These are phyloP conservation scores for Amauroascus niger DNA, from an alignment of 2,329 filamentous ascomycete genomes.

Conservation along the genomic window DNA sequence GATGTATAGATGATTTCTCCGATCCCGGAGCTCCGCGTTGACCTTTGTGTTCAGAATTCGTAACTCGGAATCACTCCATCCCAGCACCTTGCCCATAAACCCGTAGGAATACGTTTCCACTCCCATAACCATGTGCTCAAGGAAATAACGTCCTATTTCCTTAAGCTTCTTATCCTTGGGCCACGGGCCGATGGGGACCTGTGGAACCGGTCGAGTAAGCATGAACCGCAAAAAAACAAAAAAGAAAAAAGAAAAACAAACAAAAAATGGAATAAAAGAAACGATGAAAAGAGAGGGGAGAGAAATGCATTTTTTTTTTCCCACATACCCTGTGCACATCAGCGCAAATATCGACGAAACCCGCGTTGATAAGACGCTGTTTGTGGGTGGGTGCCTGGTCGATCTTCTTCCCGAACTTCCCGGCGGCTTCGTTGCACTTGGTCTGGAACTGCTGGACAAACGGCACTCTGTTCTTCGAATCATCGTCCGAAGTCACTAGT, in stretches of 20 bases:
- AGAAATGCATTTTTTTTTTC: not conserved
- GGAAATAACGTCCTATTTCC: conserved; percentile 14
- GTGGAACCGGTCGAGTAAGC: not conserved
- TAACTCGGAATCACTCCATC: conserved; percentile 22
- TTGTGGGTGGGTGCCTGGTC: conserved; percentile 23
- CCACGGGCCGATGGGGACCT: conserved; percentile 38
- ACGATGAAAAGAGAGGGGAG: not conserved
- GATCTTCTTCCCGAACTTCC: conserved; percentile 20
- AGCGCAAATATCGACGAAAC: conserved; percentile 20
- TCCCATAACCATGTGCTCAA: conserved; percentile 19
- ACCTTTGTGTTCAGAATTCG: conserved; percentile 27
- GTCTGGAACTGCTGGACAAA: conserved; percentile 15
- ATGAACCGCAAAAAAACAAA: not conserved
- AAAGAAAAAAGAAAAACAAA: not conserved
- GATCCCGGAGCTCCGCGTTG: conserved; percentile 26
- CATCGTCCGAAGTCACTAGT: conserved; percentile 11
- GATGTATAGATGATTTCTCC: conserved; percentile 25
- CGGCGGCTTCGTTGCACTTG: conserved; percentile 17
- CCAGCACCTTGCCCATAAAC: conserved; percentile 22
- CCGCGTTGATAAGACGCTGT: conserved; percentile 19
- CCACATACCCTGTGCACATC: conserved; percentile 21
- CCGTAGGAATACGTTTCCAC: conserved; percentile 22
- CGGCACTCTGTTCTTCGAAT: conserved; percentile 12
- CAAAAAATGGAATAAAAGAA: not conserved
- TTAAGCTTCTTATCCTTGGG: conserved; percentile 16